Evolutionary conservation across 2,329 filamentous ascomycete genomes (phyloP).

Genomic region (Aspergillus uvarum): DNA sequence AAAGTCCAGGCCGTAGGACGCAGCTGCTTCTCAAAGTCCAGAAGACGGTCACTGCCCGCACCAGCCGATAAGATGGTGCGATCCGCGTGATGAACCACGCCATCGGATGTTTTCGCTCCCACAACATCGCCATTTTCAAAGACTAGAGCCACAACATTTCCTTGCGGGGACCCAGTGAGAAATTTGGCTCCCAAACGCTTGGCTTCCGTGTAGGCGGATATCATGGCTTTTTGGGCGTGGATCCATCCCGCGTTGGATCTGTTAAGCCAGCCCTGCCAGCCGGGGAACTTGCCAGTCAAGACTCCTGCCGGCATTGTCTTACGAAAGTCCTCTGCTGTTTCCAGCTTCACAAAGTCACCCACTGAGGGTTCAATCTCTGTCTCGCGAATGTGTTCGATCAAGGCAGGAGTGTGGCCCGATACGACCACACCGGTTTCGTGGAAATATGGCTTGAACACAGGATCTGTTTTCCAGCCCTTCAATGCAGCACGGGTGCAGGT

Average conservation of each 20-base stretch:
- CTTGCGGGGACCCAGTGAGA: slow-evolving; percentile 42
- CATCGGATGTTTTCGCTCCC: slow-evolving; percentile 48
- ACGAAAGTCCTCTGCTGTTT: slow-evolving; percentile 48
- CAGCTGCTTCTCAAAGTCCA: slow-evolving; percentile 54
- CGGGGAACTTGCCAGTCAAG: slow-evolving; percentile 50
- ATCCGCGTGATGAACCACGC: slow-evolving; percentile 42
- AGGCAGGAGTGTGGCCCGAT: slow-evolving; percentile 43
- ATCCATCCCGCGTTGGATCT: slow-evolving; percentile 53
- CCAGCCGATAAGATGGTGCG: slow-evolving; percentile 52
- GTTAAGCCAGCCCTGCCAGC: slow-evolving; percentile 52
- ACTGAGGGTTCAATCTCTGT: slow-evolving; percentile 35
- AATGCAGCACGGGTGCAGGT: slow-evolving; percentile 31
- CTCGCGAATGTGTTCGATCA: slow-evolving; percentile 40
- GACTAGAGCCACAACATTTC: slow-evolving; percentile 42
- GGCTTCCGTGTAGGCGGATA: slow-evolving; percentile 48
- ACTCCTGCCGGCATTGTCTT: slow-evolving; percentile 54
- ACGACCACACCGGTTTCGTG: slow-evolving; percentile 46
- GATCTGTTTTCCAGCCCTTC: slow-evolving; percentile 46
- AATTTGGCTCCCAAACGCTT: slow-evolving; percentile 49
- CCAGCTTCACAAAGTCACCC: slow-evolving; percentile 35
- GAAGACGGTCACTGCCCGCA: slow-evolving; percentile 47
- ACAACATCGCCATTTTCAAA: slow-evolving; percentile 40
- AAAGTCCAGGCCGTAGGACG: slow-evolving; percentile 57
- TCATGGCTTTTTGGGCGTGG: slow-evolving; percentile 51
- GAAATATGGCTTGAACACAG: slow-evolving; percentile 47